Evolutionary conservation across 768 basidiomycete genomes (phyloP), one percentile per base, ranked within the genome.

Genomic region (Psilocybe tampanensis): DNA sequence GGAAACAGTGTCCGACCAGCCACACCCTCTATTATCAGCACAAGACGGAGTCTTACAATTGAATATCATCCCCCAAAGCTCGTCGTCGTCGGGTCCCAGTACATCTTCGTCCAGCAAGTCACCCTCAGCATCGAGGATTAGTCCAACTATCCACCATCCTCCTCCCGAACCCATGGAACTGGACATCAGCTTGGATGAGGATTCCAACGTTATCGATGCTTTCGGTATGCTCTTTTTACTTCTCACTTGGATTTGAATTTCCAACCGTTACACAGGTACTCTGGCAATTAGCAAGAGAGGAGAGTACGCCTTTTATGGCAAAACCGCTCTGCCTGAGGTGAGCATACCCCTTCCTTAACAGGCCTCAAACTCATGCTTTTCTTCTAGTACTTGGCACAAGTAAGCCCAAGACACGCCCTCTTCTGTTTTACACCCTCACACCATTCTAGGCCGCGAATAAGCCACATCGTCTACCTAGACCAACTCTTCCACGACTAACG

Each of bases 301-400:
- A 0, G 82, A 83, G 59, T 76, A 80, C 0, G 77, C 70, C 33
- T 88, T 85, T 66, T 75, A 86, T 55, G 87, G 89, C 17, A 77
- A 79, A 55, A 90, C 86, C 0, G 85, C 89, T 6, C 81, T 86
- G 34, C 77, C 86, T 21, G 88, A 90, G 78, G 88, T 88, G 60
- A 49, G 80, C 47, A 13, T 19, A 29, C 19, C 6, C 36, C 24
- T 32, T n/a, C 29, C 43, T 9, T n/a, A 39, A 13, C 36, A 5
- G 42, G 52, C 21, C 42, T 17, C 29, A 50, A 42, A 59, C 47
- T 60, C 32, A 59, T 54, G 52, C 44, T n/a, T 19, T 58, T 18
- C 39, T 55, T 32, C 24, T 54, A 87, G 86, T 84, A 81, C 64
- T 79, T 87, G 21, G 79, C 84, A n/a, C 79, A 79, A 59, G 86